Conservation (phyloP, 371 early-diverging fungal genomes). For the Lichtheimia hyalospora region DNA sequence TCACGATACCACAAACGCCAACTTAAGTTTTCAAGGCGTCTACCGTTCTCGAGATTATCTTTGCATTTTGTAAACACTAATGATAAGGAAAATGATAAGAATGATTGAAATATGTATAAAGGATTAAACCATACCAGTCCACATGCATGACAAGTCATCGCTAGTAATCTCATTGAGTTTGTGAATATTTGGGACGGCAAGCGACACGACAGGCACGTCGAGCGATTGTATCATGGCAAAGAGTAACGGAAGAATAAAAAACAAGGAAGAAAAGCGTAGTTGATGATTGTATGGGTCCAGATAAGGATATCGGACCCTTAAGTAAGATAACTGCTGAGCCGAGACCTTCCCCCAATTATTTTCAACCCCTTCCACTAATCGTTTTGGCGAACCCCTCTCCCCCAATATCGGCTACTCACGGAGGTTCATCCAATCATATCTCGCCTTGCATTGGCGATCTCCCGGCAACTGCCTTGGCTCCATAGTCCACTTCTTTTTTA, state of each 20-base stretch:
- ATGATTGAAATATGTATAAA: not conserved
- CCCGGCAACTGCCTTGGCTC: too few relatives aligned
- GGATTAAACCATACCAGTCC: conserved; percentile 44
- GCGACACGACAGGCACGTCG: conserved; percentile 44
- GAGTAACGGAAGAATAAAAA: conserved; percentile 10
- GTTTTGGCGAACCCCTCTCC: too few relatives aligned
- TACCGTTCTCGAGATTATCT: conserved; percentile 44
- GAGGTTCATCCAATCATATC: too few relatives aligned
- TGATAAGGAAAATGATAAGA: not conserved
- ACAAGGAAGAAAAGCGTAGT: not conserved
- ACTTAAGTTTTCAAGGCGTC: conserved; percentile 45
- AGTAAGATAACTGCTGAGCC: not conserved
- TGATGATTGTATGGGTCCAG: too few relatives aligned
- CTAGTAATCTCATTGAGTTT: conserved; percentile 36
- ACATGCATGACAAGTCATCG: conserved; percentile 44
- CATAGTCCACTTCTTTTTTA: too few relatives aligned
- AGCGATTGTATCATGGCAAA: conserved; percentile 15
- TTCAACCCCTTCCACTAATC: too few relatives aligned
- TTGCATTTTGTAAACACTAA: conserved; percentile 44
- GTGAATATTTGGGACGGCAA: conserved; percentile 42
- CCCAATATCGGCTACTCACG: too few relatives aligned
- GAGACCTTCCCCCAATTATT: not conserved
- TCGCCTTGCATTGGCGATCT: too few relatives aligned
- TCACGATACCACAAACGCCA: conserved; percentile 36
- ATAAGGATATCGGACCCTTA: too few relatives aligned